These are phyloP conservation scores for Rhododendron molle DNA, from an alignment of 148 eudicot species.

Conservation along the genomic window DNA sequence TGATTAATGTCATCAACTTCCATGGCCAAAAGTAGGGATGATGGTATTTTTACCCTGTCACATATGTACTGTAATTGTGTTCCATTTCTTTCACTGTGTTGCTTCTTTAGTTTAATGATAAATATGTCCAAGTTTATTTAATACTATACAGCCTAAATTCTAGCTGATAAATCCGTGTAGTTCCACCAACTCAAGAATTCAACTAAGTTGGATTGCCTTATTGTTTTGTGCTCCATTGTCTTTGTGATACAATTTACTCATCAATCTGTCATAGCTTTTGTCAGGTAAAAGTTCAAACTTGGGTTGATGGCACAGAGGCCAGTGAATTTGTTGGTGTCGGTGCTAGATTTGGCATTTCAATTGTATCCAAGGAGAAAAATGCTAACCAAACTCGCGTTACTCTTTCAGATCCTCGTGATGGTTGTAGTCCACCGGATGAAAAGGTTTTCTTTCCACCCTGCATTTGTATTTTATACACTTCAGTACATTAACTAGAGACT, in stretches of 20 bases:
- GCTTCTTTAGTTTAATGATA: not conserved
- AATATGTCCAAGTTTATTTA: not conserved
- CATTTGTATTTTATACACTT: not conserved
- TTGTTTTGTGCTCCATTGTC: not conserved
- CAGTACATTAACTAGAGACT: not conserved
- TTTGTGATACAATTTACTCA: constrained; percentile 2
- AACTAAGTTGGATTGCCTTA: constrained; percentile 1
- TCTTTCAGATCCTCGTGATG: constrained; percentile 70
- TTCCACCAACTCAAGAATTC: not conserved
- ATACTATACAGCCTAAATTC: not conserved
- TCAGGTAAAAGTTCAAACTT: constrained; percentile 91
- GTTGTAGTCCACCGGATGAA: constrained; percentile 63
- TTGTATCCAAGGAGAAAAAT: constrained; percentile 72
- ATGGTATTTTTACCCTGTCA: not conserved
- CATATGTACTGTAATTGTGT: not conserved
- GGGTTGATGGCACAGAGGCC: constrained; percentile 67
- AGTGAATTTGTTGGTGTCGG: constrained; percentile 80
- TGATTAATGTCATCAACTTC: not conserved
- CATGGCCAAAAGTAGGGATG: not conserved
- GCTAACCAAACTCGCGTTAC: constrained; percentile 52
- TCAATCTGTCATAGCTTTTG: constrained; percentile 6
- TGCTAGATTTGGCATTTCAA: constrained; percentile 73
- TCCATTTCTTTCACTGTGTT: not conserved
- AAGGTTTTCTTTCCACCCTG: constrained; percentile 40
- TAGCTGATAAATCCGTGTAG: not conserved